Evolutionary conservation across 306 rosid genomes (phyloP).

Genomic region (Dalbergia cultrata): DNA sequence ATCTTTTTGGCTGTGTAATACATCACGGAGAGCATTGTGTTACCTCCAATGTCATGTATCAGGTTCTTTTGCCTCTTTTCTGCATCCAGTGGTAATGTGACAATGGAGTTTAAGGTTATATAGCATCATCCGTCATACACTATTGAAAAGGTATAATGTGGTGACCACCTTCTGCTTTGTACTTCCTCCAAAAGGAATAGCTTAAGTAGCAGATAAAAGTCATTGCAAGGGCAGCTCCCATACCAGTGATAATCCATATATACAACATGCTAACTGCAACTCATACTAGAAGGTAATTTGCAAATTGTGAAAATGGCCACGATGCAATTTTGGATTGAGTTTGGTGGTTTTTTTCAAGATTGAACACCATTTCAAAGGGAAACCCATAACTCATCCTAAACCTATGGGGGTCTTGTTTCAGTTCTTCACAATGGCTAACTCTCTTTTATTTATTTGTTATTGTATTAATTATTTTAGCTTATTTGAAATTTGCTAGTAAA

Average conservation of each 20-base stretch:
- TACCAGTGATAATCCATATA: slow-evolving; percentile 40
- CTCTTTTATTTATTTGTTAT: neutral
- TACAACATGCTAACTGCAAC: slow-evolving; percentile 37
- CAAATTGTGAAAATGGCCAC: neutral
- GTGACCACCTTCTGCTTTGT: slow-evolving; percentile 18
- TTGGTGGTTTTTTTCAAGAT: too few relatives aligned
- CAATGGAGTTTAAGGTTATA: slow-evolving; percentile 3
- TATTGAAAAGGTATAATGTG: neutral
- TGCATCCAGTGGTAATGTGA: slow-evolving; percentile 12
- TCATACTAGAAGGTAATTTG: neutral
- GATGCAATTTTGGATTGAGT: neutral
- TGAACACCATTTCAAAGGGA: neutral
- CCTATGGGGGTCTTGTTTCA: neutral
- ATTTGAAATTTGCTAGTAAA: too few relatives aligned
- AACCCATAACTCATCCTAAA: neutral
- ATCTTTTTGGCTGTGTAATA: slow-evolving; percentile 2
- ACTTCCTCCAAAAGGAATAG: slow-evolving; percentile 13
- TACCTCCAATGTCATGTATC: slow-evolving; percentile 34
- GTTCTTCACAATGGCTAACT: neutral
- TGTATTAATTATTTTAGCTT: neutral
- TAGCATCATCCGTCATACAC: neutral
- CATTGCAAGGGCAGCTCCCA: slow-evolving; percentile 23
- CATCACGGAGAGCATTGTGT: slow-evolving; percentile 12
- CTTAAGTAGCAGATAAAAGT: slow-evolving; percentile 12
- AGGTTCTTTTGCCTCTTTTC: slow-evolving; percentile 8